Base-by-base conservation (phyloP, 1,284 basidiomycete genomes). In the Cutaneotrichosporon daszewskae region DNA sequence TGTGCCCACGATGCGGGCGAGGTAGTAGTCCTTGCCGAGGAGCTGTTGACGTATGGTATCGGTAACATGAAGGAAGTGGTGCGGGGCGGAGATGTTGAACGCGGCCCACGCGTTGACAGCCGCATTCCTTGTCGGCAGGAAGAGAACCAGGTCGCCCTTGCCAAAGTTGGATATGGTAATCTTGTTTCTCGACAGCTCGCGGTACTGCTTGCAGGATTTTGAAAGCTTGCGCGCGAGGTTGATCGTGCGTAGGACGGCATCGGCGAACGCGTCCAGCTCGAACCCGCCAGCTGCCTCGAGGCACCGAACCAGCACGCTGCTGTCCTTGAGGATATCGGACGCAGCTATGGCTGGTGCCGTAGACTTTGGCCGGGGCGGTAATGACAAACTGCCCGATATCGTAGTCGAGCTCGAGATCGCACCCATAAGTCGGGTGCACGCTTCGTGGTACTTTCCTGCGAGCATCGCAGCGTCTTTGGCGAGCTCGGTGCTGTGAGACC, bases 21-120 rank as follows among this genome's bases (percentile, higher is more conserved):
- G 87, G 59, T 92, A 87, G 87, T 89, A 95, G 71, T 95, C 91
- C 35, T 87, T 77, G 16, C 80, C 81, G 67, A 84, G 84, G 43
- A 90, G 73, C 62, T 91, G 85, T 58, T 92, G 87, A 10, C 83
- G 84, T 29, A 97, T 76, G 54, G 83, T 79, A 1, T 84, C 85
- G 1, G 82, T 85, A 6, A 88, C 85, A 62, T 89, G 82, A 33
- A 98, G 79, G 74, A 98, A 98, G 71, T 94, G 94, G 72, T 97
- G 94, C 26, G 94, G 94, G 69, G 89, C 92, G 6, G 87, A 90
- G 7, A 95, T 85, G 69, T 95, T 95, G 72, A 95, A 95, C 14
- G 90, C 91, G n/a, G 91, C 91, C 90, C 90, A 96, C 1, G 88
- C 86, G 64, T 89, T 89, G 29, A 85, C 83, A 2, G 87, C 79